phyloP scores from a whole-genome alignment of 2,329 filamentous ascomycete species.

The Xylaria sp. region DNA sequence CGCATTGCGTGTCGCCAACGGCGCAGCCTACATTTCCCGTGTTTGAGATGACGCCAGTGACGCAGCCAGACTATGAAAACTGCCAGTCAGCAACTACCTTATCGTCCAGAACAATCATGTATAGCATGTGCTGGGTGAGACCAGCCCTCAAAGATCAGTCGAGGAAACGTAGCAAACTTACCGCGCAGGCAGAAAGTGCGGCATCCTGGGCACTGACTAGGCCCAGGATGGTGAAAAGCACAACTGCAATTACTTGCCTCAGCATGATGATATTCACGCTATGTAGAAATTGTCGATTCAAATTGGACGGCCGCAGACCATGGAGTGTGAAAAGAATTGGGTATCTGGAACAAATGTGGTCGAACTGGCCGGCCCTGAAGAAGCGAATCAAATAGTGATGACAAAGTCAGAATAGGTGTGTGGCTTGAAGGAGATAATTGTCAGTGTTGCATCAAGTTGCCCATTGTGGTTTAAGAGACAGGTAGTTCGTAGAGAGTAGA shows the following conservation, averaged over 20 bases:
- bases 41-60: conserved; percentile 44
- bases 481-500: background rate
- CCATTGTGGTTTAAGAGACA: conserved; percentile 25
- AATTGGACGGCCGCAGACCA: conserved; percentile 25
- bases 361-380: conserved; percentile 40
- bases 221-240: conserved; percentile 36
- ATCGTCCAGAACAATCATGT: background rate
- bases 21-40: conserved; percentile 43
- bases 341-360: conserved; percentile 42
- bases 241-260: conserved; percentile 29
- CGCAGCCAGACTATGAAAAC: conserved; percentile 43
- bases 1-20: conserved; percentile 50
- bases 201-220: conserved; percentile 41
- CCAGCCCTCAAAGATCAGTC: background rate
- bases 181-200: conserved; percentile 41
- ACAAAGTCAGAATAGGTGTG: conserved; percentile 28
- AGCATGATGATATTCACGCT: conserved; percentile 36
- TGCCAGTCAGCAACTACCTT: conserved; percentile 32
- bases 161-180: conserved; percentile 35
- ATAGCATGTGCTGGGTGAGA: background rate
- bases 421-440: conserved; percentile 21
- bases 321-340: conserved; percentile 27
- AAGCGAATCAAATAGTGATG: conserved; percentile 35
- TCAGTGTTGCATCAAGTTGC: conserved; percentile 26
- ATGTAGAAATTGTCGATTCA: conserved; percentile 3